A percentile compares a stretch with the other conserved stretches of the same genome.
phyloP scores from a whole-genome alignment of 2,329 filamentous ascomycete genomes.

The Colletotrichum sidae region DNA sequence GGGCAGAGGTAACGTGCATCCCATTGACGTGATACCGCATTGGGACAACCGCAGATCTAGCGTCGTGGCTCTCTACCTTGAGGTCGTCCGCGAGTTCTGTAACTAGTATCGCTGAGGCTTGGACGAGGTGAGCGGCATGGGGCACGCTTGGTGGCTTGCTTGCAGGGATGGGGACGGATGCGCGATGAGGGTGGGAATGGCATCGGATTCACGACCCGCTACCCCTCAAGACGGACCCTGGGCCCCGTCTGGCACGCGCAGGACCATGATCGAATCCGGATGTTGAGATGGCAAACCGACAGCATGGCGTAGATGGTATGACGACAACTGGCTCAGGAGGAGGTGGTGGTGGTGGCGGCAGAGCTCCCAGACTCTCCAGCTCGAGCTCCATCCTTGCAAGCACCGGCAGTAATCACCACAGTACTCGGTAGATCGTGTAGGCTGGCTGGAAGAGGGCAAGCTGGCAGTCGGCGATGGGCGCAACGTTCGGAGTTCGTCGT shows the following conservation, averaged over 20 bases:
- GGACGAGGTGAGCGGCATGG: too few relatives aligned
- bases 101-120: too few relatives aligned
- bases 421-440: too few relatives aligned
- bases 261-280: constrained; percentile 28
- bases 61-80: constrained; percentile 14
- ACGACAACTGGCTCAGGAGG: background rate
- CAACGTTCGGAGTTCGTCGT: background rate
- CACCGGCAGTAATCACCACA: too few relatives aligned
- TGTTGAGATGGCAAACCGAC: constrained; percentile 3
- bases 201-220: constrained; percentile 21
- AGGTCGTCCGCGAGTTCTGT: background rate
- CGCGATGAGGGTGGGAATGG: too few relatives aligned
- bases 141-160: constrained; percentile 14
- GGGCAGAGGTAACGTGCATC: constrained; percentile 26
- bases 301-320: constrained; percentile 13
- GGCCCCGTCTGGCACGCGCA: constrained; percentile 9
- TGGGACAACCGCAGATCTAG: constrained; percentile 30
- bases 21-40: constrained; percentile 33
- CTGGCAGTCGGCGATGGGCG: too few relatives aligned
- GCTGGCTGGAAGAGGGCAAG: too few relatives aligned
- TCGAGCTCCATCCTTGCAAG: too few relatives aligned
- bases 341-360: background rate
- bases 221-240: constrained; percentile 25
- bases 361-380: background rate
- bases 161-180: background rate